Evolutionary conservation across 495 filamentous ascomycete genomes (phyloP), one percentile per base, ranked within the genome.

Genomic region (Lasiosphaeriaceae sp.): DNA sequence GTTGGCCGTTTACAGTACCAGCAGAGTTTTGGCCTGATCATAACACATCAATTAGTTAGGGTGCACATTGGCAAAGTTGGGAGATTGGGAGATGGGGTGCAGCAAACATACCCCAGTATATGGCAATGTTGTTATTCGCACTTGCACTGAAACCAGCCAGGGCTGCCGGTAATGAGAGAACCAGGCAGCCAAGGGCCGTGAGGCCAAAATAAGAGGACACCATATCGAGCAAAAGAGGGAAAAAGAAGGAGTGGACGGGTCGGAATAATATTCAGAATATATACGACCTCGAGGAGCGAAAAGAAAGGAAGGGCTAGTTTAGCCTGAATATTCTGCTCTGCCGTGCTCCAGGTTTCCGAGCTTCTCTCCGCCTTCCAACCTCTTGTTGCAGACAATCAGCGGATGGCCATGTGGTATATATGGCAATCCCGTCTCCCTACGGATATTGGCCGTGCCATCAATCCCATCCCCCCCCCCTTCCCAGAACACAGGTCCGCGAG

Each of bases 61-160:
- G n/a, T n/a, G n/a, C n/a, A n/a, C 5, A 16, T 11, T 7, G 11
- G 12, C 26, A 35, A 31, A 24, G 21, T n/a, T 0, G 14, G 17
- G 19, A 21, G 4, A 1, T 9, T n/a, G 39, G 14, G 7, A 6
- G 47, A 5, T 19, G 14, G 16, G 31, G 2, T 11, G 3, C 14
- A 3, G 29, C 17, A 11, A 9, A 29, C 61, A 16, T 43, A 83
- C 75, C 86, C 75, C 83, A 89, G 67, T 88, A 89, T 22, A 88
- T 72, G 21, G 80, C 83, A 60, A 88, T 65, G 64, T 87, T 88
- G 55, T 73, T 77, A n/a, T 74, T 76, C 4, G 76, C 68, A 29
- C 59, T 51, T 3, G 75, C 55, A 62, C 78, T 66, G 62, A 86
- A 82, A 48, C 79, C 82, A 50, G 77, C 77, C 8, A 53, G 29